Conservation (phyloP, 805 yeast species). For the Barnettozyma pratensis region DNA sequence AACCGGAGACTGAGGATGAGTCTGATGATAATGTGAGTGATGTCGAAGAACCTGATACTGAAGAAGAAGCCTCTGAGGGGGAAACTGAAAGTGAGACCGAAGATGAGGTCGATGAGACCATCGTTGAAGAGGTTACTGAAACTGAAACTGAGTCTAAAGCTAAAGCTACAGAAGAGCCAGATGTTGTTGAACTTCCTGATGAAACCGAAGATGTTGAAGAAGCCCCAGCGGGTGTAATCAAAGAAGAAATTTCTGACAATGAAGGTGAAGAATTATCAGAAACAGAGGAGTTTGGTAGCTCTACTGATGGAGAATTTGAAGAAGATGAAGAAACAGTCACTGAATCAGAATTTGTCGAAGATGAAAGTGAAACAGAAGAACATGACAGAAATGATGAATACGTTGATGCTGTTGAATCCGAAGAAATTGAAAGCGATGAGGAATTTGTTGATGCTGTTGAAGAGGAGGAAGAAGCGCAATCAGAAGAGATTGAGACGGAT, state of each 20-base stretch:
- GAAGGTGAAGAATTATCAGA: too few species aligned
- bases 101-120: too few species aligned
- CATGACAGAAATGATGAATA: neutral
- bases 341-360: neutral
- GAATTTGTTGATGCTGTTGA: neutral
- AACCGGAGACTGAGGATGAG: neutral
- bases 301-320: too few species aligned
- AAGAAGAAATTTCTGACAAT: too few species aligned
- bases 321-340: too few species aligned
- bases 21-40: neutral
- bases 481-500: neutral
- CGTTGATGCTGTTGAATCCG: neutral
- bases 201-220: neutral
- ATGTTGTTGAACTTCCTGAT: neutral
- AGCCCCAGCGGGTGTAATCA: neutral
- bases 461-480: constrained; percentile 1
- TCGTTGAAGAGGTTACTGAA: too few species aligned
- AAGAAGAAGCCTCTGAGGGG: neutral
- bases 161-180: neutral
- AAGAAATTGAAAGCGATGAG: neutral
- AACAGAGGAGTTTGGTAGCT: too few species aligned
- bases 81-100: too few species aligned
- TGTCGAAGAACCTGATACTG: neutral
- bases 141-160: neutral
- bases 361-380: neutral